Conservation (phyloP, 306 rosid species). For the Urtica urens region DNA sequence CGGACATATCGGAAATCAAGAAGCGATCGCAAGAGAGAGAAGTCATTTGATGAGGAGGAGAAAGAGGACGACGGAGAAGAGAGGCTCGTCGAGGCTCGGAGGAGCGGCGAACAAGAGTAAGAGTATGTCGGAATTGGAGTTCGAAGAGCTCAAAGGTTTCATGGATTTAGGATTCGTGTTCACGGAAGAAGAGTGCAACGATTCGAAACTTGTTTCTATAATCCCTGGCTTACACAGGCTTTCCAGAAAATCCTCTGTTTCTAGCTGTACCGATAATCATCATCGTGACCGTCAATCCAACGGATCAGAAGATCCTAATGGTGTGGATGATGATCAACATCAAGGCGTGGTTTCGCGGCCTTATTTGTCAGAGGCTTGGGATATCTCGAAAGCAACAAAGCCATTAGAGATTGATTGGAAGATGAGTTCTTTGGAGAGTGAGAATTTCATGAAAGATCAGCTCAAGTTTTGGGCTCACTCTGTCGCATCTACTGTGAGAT, state of each 20-base stretch:
- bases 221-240: slow-evolving; percentile 64
- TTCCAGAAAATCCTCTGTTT: slow-evolving; percentile 20
- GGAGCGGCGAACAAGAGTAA: slow-evolving; percentile 9
- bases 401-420: slow-evolving; percentile 38
- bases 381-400: slow-evolving; percentile 23
- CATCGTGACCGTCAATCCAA: not conserved
- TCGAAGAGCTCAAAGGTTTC: slow-evolving; percentile 66
- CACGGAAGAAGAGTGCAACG: slow-evolving; percentile 46
- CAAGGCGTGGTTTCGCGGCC: slow-evolving; percentile 31
- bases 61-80: not conserved
- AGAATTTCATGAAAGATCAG: slow-evolving; percentile 47
- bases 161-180: slow-evolving; percentile 91
- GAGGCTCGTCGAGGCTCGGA: not conserved
- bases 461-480: slow-evolving; percentile 61
- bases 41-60: slow-evolving; percentile 11
- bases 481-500: slow-evolving; percentile 63
- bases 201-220: slow-evolving; percentile 42
- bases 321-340: not conserved
- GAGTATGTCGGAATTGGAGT: slow-evolving; percentile 65
- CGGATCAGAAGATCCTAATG: not conserved
- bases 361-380: slow-evolving; percentile 82
- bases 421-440: slow-evolving; percentile 32
- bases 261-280: slow-evolving; percentile 11
- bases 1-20: not conserved
- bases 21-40: not conserved